phyloP scores from a whole-genome alignment of 345 rosid genomes.

The Hevea brasiliensis region DNA sequence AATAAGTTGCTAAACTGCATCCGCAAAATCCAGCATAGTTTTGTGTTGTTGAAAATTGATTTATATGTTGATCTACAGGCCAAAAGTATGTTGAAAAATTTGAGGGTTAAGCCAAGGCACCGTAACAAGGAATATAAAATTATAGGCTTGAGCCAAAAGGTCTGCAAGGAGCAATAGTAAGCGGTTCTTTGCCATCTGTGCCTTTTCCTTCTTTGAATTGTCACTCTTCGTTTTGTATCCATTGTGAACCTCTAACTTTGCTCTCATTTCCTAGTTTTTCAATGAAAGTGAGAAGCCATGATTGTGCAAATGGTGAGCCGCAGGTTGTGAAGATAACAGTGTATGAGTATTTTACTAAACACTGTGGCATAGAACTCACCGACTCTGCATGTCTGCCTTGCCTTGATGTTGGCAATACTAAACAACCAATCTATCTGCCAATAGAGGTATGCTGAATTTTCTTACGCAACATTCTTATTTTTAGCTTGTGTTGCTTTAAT shows the following conservation, averaged over 20 bases:
- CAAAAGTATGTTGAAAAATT: conserved; percentile 62
- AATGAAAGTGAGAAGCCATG: conserved; percentile 57
- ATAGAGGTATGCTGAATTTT: conserved; percentile 53
- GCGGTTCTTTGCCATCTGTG: background rate
- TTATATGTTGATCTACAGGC: conserved; percentile 44
- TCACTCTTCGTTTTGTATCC: background rate
- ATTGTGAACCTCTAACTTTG: conserved; percentile 19
- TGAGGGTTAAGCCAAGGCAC: conserved; percentile 70
- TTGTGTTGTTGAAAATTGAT: conserved; percentile 6
- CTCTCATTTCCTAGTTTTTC: conserved; percentile 48
- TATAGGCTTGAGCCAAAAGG: conserved; percentile 69
- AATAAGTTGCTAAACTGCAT: conserved; percentile 20
- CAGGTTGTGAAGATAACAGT: conserved; percentile 61
- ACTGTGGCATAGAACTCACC: conserved; percentile 54
- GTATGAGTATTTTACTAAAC: conserved; percentile 63
- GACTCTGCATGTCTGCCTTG: conserved; percentile 72
- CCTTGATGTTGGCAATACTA: conserved; percentile 88
- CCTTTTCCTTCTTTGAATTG: conserved; percentile 2
- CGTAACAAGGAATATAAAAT: conserved; percentile 68
- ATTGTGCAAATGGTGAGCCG: conserved; percentile 31
- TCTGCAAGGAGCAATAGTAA: conserved; percentile 76
- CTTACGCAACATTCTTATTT: background rate
- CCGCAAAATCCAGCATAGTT: conserved; percentile 3
- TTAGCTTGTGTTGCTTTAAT: background rate
- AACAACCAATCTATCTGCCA: conserved; percentile 74